These are phyloP conservation scores for Polytrichum commune DNA, from an alignment of 225 moss, liverwort and hornwort species.

Conservation along the genomic window DNA sequence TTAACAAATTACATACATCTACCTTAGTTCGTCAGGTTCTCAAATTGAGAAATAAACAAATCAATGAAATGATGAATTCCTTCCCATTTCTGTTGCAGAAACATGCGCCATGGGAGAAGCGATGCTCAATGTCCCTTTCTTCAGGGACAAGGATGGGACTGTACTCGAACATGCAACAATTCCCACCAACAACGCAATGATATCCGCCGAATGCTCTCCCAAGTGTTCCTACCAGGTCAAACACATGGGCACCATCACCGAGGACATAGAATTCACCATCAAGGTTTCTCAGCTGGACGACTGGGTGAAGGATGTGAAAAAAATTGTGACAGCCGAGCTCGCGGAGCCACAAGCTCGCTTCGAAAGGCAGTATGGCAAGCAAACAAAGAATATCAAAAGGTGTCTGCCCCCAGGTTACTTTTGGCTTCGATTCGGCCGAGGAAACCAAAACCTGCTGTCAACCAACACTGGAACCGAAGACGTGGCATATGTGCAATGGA, in stretches of 20 bases:
- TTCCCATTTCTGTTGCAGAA: conserved; percentile 9
- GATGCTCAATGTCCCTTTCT: not conserved
- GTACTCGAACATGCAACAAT: conserved; percentile 31
- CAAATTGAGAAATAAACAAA: not conserved
- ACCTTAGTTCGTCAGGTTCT: too few relatives aligned
- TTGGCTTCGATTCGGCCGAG: conserved; percentile 56
- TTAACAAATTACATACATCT: not conserved
- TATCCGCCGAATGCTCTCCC: conserved; percentile 38
- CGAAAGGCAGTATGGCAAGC: conserved; percentile 19
- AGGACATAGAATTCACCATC: not conserved
- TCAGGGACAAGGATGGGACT: conserved; percentile 36
- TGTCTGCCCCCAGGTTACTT: conserved; percentile 57
- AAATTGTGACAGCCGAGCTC: conserved; percentile 35
- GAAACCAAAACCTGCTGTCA: conserved; percentile 27
- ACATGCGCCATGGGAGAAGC: conserved; percentile 13
- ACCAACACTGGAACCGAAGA: conserved; percentile 29
- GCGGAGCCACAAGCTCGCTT: conserved; percentile 20
- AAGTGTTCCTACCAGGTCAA: not conserved
- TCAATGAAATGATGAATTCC: not conserved
- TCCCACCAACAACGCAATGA: conserved; percentile 43
- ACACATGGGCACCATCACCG: not conserved
- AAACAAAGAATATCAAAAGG: conserved; percentile 15
- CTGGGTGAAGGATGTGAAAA: conserved; percentile 49
- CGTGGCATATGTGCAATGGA: conserved; percentile 20
- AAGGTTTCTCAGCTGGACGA: conserved; percentile 12